These are phyloP conservation scores for Fraxinus platypoda DNA, from an alignment of 305 asterid genomes.

Conservation along the genomic window DNA sequence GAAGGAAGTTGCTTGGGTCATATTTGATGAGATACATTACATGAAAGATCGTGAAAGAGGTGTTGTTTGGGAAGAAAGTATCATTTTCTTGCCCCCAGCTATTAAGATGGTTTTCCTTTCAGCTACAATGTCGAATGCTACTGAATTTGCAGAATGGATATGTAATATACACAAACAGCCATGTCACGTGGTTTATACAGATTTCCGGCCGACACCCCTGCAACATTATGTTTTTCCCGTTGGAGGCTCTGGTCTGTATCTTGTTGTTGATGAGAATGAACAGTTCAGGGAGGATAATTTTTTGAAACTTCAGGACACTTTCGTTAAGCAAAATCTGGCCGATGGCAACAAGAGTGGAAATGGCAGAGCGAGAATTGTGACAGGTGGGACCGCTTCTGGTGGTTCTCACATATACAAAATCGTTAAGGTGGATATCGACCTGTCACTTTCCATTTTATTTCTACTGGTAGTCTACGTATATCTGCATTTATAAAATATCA, in stretches of 20 bases:
- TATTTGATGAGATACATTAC: constrained; percentile 97
- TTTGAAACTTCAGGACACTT: constrained; percentile 77
- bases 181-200: constrained; percentile 95
- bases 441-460: constrained; percentile 12
- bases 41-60: constrained; percentile 99
- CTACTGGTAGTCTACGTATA: constrained; percentile 5
- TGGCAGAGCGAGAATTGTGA: constrained; percentile 64
- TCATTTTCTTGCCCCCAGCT: constrained; percentile 90
- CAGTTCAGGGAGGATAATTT: constrained; percentile 92
- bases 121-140: constrained; percentile 82
- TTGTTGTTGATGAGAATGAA: constrained; percentile 94
- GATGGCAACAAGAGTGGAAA: constrained; percentile 52
- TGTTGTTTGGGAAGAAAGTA: constrained; percentile 98
- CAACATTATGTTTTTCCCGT: constrained; percentile 94
- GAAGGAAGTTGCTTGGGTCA: constrained; percentile 99
- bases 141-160: constrained; percentile 84
- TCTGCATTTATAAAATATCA: neutral
- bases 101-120: constrained; percentile 91
- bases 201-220: constrained; percentile 95
- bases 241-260: constrained; percentile 94
- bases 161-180: constrained; percentile 93
- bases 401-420: constrained; percentile 93
- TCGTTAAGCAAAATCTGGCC: constrained; percentile 48
- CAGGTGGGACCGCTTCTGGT: constrained; percentile 69
- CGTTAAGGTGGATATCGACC: constrained; percentile 60